These are phyloP conservation scores for Suillus bovinus DNA, from an alignment of 768 basidiomycete species.

Conservation along the genomic window DNA sequence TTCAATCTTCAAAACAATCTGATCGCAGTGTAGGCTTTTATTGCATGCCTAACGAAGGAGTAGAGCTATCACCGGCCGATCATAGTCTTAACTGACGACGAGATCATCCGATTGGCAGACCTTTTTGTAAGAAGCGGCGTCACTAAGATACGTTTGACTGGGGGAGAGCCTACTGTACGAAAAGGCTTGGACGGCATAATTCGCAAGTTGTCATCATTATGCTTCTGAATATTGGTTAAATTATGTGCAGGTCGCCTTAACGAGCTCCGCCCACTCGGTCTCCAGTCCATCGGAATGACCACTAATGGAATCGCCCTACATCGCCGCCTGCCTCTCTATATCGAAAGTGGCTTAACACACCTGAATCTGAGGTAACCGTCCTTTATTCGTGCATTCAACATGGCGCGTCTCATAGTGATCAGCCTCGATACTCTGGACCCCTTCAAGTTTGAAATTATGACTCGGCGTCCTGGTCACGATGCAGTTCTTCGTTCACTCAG, in stretches of 20 bases:
- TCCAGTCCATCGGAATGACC: slow-evolving; percentile 82
- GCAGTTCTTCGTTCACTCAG: slow-evolving; percentile 71
- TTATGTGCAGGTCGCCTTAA: slow-evolving; percentile 54
- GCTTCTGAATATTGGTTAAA: slow-evolving; percentile 11
- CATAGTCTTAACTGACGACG: slow-evolving; percentile 75
- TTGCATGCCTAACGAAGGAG: slow-evolving; percentile 85
- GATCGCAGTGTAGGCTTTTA: slow-evolving; percentile 65
- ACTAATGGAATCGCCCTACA: slow-evolving; percentile 79
- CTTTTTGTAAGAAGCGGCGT: slow-evolving; percentile 84
- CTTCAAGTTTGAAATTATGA: slow-evolving; percentile 86
- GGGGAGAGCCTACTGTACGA: slow-evolving; percentile 85
- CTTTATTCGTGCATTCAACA: slow-evolving; percentile 4
- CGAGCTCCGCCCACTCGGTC: slow-evolving; percentile 56
- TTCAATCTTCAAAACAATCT: background rate
- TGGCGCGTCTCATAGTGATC: slow-evolving; percentile 7
- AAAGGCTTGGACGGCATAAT: slow-evolving; percentile 74
- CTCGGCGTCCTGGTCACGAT: slow-evolving; percentile 73
- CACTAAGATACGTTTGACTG: slow-evolving; percentile 85
- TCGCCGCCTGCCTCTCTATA: slow-evolving; percentile 66
- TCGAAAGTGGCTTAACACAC: slow-evolving; percentile 75
- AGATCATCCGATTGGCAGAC: slow-evolving; percentile 69
- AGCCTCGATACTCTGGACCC: slow-evolving; percentile 86
- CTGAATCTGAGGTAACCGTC: slow-evolving; percentile 58
- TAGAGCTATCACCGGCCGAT: slow-evolving; percentile 68
- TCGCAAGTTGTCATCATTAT: slow-evolving; percentile 39